These are phyloP conservation scores for Iris pallida DNA, from an alignment of 116 monocot genomes.

Conservation along the genomic window DNA sequence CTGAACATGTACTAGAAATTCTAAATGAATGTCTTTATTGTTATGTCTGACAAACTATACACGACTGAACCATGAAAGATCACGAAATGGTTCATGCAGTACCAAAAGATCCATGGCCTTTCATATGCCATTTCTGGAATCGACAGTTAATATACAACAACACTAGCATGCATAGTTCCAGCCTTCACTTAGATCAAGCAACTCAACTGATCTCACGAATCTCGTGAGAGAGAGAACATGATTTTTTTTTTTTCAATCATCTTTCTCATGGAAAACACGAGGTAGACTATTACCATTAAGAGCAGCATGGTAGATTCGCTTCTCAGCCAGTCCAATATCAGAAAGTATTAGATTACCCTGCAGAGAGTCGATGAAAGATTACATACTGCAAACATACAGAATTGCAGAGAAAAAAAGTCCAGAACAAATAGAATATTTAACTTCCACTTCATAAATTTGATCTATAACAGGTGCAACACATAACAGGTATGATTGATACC, in stretches of 20 bases:
- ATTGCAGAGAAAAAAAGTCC: neutral
- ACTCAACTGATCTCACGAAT: slow-evolving; percentile 9
- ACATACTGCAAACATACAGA: neutral
- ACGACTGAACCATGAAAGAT: neutral
- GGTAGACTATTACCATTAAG: slow-evolving; percentile 89
- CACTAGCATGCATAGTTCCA: slow-evolving; percentile 8
- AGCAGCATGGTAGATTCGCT: slow-evolving; percentile 82
- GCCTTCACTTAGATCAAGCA: slow-evolving; percentile 11
- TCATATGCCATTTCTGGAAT: neutral
- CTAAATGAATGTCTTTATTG: neutral
- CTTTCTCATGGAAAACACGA: slow-evolving; percentile 88
- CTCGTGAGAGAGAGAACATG: slow-evolving; percentile 3
- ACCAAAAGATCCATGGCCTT: neutral
- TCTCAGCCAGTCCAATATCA: slow-evolving; percentile 85
- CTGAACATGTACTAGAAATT: neutral
- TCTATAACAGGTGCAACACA: too few species aligned
- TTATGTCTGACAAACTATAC: neutral
- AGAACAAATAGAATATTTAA: too few species aligned
- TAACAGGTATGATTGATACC: too few species aligned
- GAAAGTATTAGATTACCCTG: slow-evolving; percentile 80
- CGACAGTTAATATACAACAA: slow-evolving; percentile 7
- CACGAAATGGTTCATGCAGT: slow-evolving; percentile 1
- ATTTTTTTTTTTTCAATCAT: slow-evolving; percentile 52
- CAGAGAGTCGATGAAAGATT: slow-evolving; percentile 11
- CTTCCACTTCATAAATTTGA: neutral